phyloP scores from a whole-genome alignment of 2,329 filamentous ascomycete genomes.

The Xylaria sp. region DNA sequence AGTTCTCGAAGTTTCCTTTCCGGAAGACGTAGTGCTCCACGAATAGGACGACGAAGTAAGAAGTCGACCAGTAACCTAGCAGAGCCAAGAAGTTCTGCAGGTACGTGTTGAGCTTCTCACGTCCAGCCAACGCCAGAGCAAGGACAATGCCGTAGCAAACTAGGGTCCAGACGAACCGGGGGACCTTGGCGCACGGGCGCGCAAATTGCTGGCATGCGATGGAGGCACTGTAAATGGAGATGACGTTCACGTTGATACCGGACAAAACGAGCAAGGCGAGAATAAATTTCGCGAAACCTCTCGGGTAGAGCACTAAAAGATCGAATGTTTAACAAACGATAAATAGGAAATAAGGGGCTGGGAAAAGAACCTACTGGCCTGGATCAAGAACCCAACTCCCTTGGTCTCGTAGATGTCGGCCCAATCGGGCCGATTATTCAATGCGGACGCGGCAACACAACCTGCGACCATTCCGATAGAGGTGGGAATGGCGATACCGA shows the following conservation, averaged over 20 bases:
- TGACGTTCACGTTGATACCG: constrained; percentile 43
- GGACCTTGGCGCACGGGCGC: constrained; percentile 38
- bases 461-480: constrained; percentile 45
- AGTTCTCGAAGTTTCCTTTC: constrained; percentile 37
- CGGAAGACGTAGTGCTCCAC: constrained; percentile 46
- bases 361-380: constrained; percentile 24
- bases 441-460: constrained; percentile 38
- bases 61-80: constrained; percentile 47
- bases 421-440: constrained; percentile 40
- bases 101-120: constrained; percentile 39
- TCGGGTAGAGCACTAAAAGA: constrained; percentile 36
- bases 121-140: constrained; percentile 39
- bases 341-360: background rate
- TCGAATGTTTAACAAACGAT: background rate
- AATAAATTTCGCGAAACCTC: constrained; percentile 40
- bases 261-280: constrained; percentile 37
- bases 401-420: constrained; percentile 33
- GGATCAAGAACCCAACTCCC: constrained; percentile 43
- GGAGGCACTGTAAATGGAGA: constrained; percentile 39
- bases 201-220: constrained; percentile 39
- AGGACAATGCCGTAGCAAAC: constrained; percentile 42
- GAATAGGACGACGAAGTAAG: constrained; percentile 44
- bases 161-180: constrained; percentile 44
- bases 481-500: constrained; percentile 44
- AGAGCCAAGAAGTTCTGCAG: constrained; percentile 44